phyloP scores from a whole-genome alignment of 2,329 filamentous ascomycete species.

The Penicillium aurantiogriseum region DNA sequence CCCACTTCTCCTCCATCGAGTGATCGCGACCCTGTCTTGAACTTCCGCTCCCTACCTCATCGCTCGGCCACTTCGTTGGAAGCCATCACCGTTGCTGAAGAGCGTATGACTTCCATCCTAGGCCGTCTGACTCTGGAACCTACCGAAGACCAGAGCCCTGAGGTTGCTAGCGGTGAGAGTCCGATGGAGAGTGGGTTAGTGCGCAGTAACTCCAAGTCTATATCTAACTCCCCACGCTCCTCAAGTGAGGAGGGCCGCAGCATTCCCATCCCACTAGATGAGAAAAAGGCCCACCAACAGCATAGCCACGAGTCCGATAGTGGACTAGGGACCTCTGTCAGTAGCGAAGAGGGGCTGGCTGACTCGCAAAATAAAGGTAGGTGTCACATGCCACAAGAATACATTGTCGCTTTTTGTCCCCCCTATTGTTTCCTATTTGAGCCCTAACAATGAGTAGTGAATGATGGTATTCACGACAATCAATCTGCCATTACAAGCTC shows the following conservation, averaged over 20 bases:
- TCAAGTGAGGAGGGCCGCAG: slow-evolving; percentile 28
- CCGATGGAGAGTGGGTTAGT: neutral
- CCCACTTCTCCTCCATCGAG: slow-evolving; percentile 41
- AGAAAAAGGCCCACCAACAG: slow-evolving; percentile 43
- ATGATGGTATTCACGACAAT: slow-evolving; percentile 19
- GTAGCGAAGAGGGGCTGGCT: slow-evolving; percentile 50
- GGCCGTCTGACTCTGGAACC: slow-evolving; percentile 64
- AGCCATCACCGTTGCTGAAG: slow-evolving; percentile 66
- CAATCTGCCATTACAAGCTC: slow-evolving; percentile 63
- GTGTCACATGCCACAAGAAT: slow-evolving; percentile 19
- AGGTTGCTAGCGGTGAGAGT: neutral
- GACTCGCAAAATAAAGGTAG: slow-evolving; percentile 48
- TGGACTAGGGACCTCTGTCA: slow-evolving; percentile 80
- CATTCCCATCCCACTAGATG: slow-evolving; percentile 7
- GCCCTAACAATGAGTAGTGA: slow-evolving; percentile 24
- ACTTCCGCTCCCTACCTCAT: slow-evolving; percentile 53
- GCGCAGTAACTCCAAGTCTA: neutral
- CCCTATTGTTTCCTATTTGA: slow-evolving; percentile 17
- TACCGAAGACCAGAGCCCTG: slow-evolving; percentile 40
- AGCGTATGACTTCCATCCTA: slow-evolving; percentile 66
- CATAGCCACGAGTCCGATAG: slow-evolving; percentile 78
- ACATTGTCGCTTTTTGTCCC: neutral
- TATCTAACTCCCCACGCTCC: slow-evolving; percentile 23
- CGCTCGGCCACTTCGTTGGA: slow-evolving; percentile 69
- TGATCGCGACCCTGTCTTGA: slow-evolving; percentile 44